phyloP scores from a whole-genome alignment of 306 rosid species.

The Vigna nakashimae region DNA sequence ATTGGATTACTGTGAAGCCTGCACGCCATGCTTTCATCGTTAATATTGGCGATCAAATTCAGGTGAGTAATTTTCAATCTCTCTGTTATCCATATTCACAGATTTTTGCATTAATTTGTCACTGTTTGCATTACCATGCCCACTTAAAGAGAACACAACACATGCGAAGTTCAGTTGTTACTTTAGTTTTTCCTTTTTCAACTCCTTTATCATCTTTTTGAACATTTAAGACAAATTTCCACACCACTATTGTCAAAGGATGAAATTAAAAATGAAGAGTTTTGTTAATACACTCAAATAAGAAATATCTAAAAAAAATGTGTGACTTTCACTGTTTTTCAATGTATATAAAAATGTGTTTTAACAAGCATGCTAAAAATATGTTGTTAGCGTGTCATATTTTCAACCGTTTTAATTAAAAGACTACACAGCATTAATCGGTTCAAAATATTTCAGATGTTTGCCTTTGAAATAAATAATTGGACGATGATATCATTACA shows the following conservation, averaged over 20 bases:
- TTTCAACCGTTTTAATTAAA: not conserved
- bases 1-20: constrained; percentile 90
- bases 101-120: constrained; percentile 28
- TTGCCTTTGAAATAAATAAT: not conserved
- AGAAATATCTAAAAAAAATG: too few species aligned
- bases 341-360: too few species aligned
- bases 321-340: too few species aligned
- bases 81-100: not conserved
- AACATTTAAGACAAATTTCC: not conserved
- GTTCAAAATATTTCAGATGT: not conserved
- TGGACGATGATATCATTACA: not conserved
- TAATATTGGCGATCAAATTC: constrained; percentile 93
- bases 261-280: too few species aligned
- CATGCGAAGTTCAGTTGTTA: not conserved
- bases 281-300: not conserved
- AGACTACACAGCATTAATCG: not conserved
- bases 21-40: constrained; percentile 80
- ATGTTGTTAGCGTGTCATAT: not conserved
- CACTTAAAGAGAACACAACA: constrained; percentile 54
- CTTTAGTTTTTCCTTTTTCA: not conserved
- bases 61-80: constrained; percentile 49
- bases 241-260: not conserved
- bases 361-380: not conserved
- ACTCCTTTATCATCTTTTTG: not conserved
- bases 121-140: constrained; percentile 10